phyloP scores from a whole-genome alignment of 345 rosid species.

The Bruguiera gymnorhiza region DNA sequence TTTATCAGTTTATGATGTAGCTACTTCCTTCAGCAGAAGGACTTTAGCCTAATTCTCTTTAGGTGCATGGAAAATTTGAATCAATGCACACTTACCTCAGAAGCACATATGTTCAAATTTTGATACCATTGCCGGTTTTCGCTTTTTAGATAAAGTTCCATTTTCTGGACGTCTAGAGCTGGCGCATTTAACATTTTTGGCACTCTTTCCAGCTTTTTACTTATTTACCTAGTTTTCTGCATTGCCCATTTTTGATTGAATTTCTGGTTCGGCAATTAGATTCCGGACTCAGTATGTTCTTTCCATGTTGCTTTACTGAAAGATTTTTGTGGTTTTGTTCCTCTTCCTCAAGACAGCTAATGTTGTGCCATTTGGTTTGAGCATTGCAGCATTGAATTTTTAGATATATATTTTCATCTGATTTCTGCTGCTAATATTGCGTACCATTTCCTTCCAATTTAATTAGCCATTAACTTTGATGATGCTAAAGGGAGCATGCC shows the following conservation, averaged over 20 bases:
- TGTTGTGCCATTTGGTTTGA: not conserved
- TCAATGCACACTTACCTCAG: conserved; percentile 6
- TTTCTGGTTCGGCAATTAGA: not conserved
- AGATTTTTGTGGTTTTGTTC: not conserved
- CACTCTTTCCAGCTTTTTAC: not conserved
- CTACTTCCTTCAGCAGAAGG: conserved; percentile 17
- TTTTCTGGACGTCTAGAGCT: not conserved
- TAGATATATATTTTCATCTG: not conserved
- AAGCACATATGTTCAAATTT: conserved; percentile 7
- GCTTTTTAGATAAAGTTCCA: not conserved
- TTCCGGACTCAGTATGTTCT: not conserved
- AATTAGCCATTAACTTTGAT: not conserved
- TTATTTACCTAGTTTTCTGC: conserved; percentile 1
- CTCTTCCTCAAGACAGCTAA: not conserved
- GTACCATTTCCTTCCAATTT: not conserved
- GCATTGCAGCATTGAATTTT: not conserved
- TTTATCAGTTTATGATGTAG: conserved; percentile 9
- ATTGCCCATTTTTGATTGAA: not conserved
- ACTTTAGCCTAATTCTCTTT: conserved; percentile 13
- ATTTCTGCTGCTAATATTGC: not conserved
- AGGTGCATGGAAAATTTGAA: conserved; percentile 7
- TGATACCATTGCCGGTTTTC: not conserved
- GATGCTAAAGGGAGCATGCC: conserved; percentile 17
- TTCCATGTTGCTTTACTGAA: not conserved
- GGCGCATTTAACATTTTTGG: not conserved